Evolutionary conservation across 768 basidiomycete species (phyloP).

Genomic region (Hygrocybe punicea): DNA sequence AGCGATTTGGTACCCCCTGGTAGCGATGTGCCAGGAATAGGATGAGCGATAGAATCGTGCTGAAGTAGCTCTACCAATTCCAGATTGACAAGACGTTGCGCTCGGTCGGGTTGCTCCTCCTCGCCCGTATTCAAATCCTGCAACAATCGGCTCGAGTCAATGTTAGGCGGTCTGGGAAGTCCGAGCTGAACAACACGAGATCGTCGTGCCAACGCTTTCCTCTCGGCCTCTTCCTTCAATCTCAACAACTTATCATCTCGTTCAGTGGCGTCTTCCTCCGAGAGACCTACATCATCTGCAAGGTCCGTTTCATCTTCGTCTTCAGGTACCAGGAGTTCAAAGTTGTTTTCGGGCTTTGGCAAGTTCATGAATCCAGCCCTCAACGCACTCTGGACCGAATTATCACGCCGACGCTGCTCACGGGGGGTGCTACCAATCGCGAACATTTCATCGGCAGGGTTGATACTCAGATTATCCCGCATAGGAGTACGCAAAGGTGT

Average conservation of each 20-base stretch:
- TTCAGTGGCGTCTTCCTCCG: slow-evolving; percentile 90
- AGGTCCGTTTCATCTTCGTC: slow-evolving; percentile 59
- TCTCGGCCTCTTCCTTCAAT: slow-evolving; percentile 70
- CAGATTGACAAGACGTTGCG: slow-evolving; percentile 62
- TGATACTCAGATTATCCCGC: slow-evolving; percentile 89
- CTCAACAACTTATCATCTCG: slow-evolving; percentile 73
- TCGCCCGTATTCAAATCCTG: slow-evolving; percentile 53
- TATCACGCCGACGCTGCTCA: slow-evolving; percentile 60
- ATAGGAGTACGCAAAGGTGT: slow-evolving; percentile 94
- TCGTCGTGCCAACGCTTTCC: slow-evolving; percentile 74
- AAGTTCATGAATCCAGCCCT: slow-evolving; percentile 77
- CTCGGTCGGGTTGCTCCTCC: slow-evolving; percentile 42
- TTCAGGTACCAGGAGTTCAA: slow-evolving; percentile 89
- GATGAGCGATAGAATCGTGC: slow-evolving; percentile 85
- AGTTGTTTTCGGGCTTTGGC: slow-evolving; percentile 95
- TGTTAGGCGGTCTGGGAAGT: slow-evolving; percentile 81
- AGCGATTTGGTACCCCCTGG: slow-evolving; percentile 67
- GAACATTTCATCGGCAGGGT: slow-evolving; percentile 60
- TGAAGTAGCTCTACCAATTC: slow-evolving; percentile 78
- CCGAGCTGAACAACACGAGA: slow-evolving; percentile 77
- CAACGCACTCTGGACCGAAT: slow-evolving; percentile 70
- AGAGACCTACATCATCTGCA: slow-evolving; percentile 26
- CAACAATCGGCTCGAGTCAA: slow-evolving; percentile 67
- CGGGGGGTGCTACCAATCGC: slow-evolving; percentile 67
- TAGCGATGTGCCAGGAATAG: slow-evolving; percentile 80